Evolutionary conservation across 129 eudicot species (phyloP).

Genomic region (Flaveria sonorensis): DNA sequence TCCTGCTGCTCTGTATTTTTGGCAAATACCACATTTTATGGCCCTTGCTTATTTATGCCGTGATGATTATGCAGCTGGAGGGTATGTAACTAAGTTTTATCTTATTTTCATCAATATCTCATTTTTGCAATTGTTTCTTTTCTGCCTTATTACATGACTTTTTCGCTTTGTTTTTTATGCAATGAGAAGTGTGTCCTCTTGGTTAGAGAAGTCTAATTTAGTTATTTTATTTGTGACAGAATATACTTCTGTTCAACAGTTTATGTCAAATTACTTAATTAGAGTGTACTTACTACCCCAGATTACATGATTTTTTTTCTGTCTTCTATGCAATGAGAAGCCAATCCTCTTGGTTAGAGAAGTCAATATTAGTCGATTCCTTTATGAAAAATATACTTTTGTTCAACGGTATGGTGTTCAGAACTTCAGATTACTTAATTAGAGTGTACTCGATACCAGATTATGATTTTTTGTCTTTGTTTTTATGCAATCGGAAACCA

Average conservation of each 20-base stretch:
- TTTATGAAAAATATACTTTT: not conserved
- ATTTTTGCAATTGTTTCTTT: not conserved
- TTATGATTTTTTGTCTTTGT: too few relatives aligned
- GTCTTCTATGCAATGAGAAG: too few relatives aligned
- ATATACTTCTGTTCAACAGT: too few relatives aligned
- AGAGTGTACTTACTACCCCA: too few relatives aligned
- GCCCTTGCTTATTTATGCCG: constrained; percentile 97
- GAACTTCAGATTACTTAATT: constrained; percentile 1
- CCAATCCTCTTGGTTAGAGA: not conserved
- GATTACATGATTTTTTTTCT: too few relatives aligned
- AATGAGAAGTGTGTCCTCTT: not conserved
- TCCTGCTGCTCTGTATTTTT: constrained; percentile 95
- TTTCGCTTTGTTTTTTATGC: not conserved
- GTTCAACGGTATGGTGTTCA: not conserved
- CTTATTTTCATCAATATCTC: not conserved
- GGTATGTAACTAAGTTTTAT: constrained; percentile 48
- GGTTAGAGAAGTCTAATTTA: too few relatives aligned
- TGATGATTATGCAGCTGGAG: constrained; percentile 93
- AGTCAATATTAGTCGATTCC: not conserved
- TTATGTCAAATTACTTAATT: too few relatives aligned
- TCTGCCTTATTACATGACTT: not conserved
- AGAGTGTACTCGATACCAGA: not conserved
- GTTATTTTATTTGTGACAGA: too few relatives aligned
- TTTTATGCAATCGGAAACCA: too few relatives aligned
- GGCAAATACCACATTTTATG: constrained; percentile 99